Percentiles rank a stretch among this genome's conserved stretches.
These are phyloP conservation scores for Theobroma grandiflorum DNA, from an alignment of 441 rosid genomes.

Conservation along the genomic window DNA sequence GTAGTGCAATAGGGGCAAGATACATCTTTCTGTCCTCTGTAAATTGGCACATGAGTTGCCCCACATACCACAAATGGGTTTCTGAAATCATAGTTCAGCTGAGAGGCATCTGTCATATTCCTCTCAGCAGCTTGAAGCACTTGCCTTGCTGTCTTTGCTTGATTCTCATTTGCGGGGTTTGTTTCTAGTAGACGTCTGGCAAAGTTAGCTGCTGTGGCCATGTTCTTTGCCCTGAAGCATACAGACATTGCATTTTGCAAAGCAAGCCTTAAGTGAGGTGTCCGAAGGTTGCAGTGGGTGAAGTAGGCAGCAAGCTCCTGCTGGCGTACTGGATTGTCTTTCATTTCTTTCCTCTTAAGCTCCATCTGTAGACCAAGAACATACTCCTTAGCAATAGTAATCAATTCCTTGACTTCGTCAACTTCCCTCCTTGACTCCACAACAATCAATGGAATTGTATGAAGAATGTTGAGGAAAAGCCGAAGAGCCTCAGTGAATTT, in stretches of 20 bases:
- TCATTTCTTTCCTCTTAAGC: slow-evolving; percentile 70
- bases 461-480: slow-evolving; percentile 70
- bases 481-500: slow-evolving; percentile 76
- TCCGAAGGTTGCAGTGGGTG: slow-evolving; percentile 85
- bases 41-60: slow-evolving; percentile 85
- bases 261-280: slow-evolving; percentile 80
- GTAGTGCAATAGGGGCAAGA: slow-evolving; percentile 85
- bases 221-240: slow-evolving; percentile 74
- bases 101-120: slow-evolving; percentile 68
- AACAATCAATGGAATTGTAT: slow-evolving; percentile 82
- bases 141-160: slow-evolving; percentile 77
- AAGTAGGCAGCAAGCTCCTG: slow-evolving; percentile 95
- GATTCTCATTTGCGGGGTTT: slow-evolving; percentile 71
- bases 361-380: slow-evolving; percentile 84
- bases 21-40: slow-evolving; percentile 84
- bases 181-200: slow-evolving; percentile 79
- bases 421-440: slow-evolving; percentile 93
- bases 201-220: slow-evolving; percentile 75
- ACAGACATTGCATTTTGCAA: slow-evolving; percentile 72
- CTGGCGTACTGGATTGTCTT: slow-evolving; percentile 67
- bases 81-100: slow-evolving; percentile 82
- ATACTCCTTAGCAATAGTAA: slow-evolving; percentile 77
- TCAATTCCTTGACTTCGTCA: slow-evolving; percentile 86
- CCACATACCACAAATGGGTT: slow-evolving; percentile 90
- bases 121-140: slow-evolving; percentile 80